Evolutionary conservation across 2,329 filamentous ascomycete species (phyloP).

Genomic region (Westerdykella aurantiaca): DNA sequence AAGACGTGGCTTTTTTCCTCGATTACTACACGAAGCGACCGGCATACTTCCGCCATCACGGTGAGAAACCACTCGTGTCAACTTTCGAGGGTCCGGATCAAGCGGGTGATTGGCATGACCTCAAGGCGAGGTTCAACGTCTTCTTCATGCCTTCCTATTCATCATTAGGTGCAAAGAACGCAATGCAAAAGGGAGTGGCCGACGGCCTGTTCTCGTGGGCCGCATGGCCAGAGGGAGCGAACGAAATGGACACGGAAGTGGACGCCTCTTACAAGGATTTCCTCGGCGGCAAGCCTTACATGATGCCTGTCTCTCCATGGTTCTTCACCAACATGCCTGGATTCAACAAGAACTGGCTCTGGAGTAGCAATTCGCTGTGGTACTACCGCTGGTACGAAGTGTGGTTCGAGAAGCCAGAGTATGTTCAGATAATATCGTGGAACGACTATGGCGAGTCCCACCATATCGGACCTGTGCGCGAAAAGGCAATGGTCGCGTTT

Average conservation of each 20-base stretch:
- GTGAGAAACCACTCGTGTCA: conserved; percentile 39
- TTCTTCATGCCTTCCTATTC: conserved; percentile 1
- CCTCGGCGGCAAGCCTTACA: conserved; percentile 44
- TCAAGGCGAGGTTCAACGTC: conserved; percentile 39
- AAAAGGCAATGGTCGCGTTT: conserved; percentile 44
- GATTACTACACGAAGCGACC: no score
- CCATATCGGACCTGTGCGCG: conserved; percentile 46
- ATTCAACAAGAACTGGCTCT: conserved; percentile 59
- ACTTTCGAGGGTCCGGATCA: conserved; percentile 47
- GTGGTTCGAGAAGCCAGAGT: conserved; percentile 40
- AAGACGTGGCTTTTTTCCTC: neutral
- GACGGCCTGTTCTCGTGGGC: conserved; percentile 48
- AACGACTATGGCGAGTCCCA: conserved; percentile 58
- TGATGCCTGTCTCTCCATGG: conserved; percentile 47
- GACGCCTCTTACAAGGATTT: conserved; percentile 39
- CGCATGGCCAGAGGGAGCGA: conserved; percentile 46
- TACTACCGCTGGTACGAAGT: conserved; percentile 38
- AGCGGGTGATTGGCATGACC: conserved; percentile 41
- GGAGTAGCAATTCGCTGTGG: conserved; percentile 58
- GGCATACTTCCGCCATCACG: neutral
- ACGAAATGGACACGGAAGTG: conserved; percentile 45
- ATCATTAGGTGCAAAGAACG: neutral
- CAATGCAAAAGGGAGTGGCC: conserved; percentile 24
- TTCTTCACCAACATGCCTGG: conserved; percentile 53
- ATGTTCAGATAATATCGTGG: conserved; percentile 54